Evolutionary conservation across 208 protist genomes (phyloP).

Genomic region (Leptomonas pyrrhocoris): DNA sequence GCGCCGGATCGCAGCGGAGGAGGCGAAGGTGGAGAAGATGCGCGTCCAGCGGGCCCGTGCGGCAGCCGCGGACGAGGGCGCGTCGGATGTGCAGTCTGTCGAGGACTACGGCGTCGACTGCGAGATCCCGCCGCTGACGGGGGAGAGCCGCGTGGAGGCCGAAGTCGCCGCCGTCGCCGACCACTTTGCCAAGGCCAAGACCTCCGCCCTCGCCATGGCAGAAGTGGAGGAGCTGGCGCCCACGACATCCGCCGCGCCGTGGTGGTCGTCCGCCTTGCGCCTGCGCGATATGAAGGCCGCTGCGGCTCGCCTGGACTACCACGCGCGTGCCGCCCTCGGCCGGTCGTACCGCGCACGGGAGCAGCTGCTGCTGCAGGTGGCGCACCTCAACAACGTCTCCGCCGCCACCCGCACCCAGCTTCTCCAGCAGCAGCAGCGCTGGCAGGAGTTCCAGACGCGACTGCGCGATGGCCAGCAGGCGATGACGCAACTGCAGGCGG

Average conservation of each 20-base stretch:
- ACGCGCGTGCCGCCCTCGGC: conserved; percentile 47
- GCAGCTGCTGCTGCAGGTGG: conserved; percentile 67
- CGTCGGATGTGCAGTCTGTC: conserved; percentile 65
- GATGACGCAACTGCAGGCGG: conserved; percentile 36
- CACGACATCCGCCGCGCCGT: conserved; percentile 37
- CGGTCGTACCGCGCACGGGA: conserved; percentile 58
- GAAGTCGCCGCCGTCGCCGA: conserved; percentile 39
- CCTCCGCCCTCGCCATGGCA: conserved; percentile 18
- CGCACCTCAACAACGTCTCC: conserved; percentile 55
- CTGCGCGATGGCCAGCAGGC: conserved; percentile 19
- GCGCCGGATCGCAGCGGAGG: conserved; percentile 22
- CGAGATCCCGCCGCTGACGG: conserved; percentile 28
- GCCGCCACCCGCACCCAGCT: conserved; percentile 50
- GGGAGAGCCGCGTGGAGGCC: conserved; percentile 25
- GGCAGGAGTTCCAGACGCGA: conserved; percentile 41
- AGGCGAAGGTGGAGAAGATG: conserved; percentile 28
- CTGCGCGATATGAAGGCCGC: conserved; percentile 73
- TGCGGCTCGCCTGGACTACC: conserved; percentile 72
- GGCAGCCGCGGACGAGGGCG: conserved; percentile 73
- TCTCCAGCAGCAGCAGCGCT: conserved; percentile 59
- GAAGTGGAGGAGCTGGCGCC: conserved; percentile 29
- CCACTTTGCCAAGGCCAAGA: conserved; percentile 30
- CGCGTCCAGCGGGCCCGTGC: conserved; percentile 56
- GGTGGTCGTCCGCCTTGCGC: conserved; percentile 78
- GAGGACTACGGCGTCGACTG: conserved; percentile 56